These are phyloP conservation scores for Chaetomiaceae sp. DNA, from an alignment of 2,329 filamentous ascomycete genomes.

Conservation along the genomic window DNA sequence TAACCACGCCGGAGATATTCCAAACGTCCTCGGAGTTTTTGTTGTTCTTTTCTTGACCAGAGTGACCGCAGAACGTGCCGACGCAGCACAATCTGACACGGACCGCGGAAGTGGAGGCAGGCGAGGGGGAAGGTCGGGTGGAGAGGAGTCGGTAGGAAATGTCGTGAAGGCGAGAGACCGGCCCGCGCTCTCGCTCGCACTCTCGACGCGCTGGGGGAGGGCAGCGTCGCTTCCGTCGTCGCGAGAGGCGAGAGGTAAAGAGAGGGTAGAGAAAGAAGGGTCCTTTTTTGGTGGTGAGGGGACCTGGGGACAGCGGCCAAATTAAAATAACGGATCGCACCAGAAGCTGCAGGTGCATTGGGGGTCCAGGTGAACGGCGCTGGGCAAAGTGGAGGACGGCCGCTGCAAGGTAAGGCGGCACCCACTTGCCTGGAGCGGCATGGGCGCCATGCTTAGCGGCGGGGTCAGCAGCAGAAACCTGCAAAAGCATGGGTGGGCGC, in stretches of 20 bases:
- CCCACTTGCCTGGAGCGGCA: slow-evolving; percentile 15
- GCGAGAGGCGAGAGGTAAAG: slow-evolving; percentile 13
- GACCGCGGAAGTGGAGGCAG: background rate
- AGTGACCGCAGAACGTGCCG: slow-evolving; percentile 13
- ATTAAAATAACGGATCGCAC: slow-evolving; percentile 21
- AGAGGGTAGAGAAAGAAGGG: slow-evolving; percentile 16
- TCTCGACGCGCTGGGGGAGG: slow-evolving; percentile 15
- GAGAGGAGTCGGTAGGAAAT: slow-evolving; percentile 2
- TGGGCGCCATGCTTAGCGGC: slow-evolving; percentile 12
- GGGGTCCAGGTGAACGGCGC: slow-evolving; percentile 20
- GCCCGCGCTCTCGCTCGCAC: slow-evolving; percentile 14
- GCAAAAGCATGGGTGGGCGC: too few species aligned
- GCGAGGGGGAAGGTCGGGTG: background rate
- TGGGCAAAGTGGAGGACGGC: slow-evolving; percentile 2
- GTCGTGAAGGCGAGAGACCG: slow-evolving; percentile 1
- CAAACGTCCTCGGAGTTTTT: background rate
- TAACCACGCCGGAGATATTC: slow-evolving; percentile 1
- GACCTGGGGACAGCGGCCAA: slow-evolving; percentile 18
- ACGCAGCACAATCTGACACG: slow-evolving; percentile 5
- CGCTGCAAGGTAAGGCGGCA: slow-evolving; percentile 16
- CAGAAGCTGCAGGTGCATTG: slow-evolving; percentile 3
- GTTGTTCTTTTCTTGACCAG: background rate
- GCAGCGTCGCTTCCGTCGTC: slow-evolving; percentile 19
- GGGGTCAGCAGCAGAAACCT: slow-evolving; percentile 15
- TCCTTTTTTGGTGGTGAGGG: slow-evolving; percentile 20